These are phyloP conservation scores for Fusarium xylarioides DNA, from an alignment of 2,329 filamentous ascomycete species.

Conservation along the genomic window DNA sequence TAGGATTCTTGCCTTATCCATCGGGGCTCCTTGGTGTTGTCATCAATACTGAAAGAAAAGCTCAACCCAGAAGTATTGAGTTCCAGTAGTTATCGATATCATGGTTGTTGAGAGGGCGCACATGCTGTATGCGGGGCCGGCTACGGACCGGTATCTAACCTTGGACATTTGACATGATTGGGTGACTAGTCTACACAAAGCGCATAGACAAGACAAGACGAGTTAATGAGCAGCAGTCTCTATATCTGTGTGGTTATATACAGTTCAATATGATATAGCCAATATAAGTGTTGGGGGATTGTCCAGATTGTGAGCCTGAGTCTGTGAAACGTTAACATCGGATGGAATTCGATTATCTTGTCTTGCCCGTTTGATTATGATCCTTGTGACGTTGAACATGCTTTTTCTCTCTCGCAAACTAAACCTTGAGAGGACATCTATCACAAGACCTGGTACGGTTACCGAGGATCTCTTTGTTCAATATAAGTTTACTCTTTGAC, in stretches of 20 bases:
- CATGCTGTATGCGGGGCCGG: constrained; percentile 15
- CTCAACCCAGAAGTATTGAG: background rate
- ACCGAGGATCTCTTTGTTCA: constrained; percentile 13
- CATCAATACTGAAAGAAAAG: background rate
- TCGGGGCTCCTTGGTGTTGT: background rate
- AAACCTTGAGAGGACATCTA: constrained; percentile 16
- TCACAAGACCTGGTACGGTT: constrained; percentile 23
- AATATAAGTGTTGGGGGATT: background rate
- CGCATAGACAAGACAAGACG: background rate
- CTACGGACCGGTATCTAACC: background rate
- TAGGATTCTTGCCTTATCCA: constrained; percentile 30
- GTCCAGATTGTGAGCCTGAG: background rate
- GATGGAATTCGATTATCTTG: background rate
- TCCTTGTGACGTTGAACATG: constrained; percentile 2
- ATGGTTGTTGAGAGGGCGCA: constrained; percentile 27
- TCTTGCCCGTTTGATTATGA: constrained; percentile 3
- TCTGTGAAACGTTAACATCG: background rate
- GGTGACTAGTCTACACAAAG: constrained; percentile 1
- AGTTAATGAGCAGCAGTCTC: background rate
- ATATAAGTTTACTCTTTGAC: background rate
- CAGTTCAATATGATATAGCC: background rate
- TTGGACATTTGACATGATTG: constrained; percentile 11
- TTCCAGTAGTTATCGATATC: background rate
- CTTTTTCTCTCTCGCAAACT: constrained; percentile 22
- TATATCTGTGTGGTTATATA: background rate